Evolutionary conservation across 352 stramenopile genomes (phyloP).

Genomic region (Peronospora tabacina): DNA sequence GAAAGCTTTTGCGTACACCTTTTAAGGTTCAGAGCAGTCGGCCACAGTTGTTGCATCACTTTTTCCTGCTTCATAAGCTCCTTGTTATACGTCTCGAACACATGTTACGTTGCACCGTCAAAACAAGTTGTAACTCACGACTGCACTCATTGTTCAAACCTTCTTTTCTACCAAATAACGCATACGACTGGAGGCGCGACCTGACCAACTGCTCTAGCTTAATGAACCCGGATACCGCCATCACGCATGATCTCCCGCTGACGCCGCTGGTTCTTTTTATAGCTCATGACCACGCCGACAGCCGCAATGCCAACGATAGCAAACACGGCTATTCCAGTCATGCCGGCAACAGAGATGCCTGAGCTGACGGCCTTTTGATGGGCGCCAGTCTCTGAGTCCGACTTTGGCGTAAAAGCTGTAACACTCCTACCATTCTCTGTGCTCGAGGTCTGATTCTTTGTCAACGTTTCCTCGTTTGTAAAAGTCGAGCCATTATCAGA

Average conservation of each 20-base stretch:
- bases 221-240: slow-evolving; percentile 35
- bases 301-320: slow-evolving; percentile 42
- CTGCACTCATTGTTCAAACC: too few relatives aligned
- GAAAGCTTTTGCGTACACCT: too few relatives aligned
- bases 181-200: too few relatives aligned
- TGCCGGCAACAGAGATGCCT: slow-evolving; percentile 44
- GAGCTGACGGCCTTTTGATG: slow-evolving; percentile 32
- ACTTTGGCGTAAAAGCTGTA: background rate
- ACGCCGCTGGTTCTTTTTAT: slow-evolving; percentile 69
- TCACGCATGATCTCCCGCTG: slow-evolving; percentile 77
- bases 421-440: slow-evolving; percentile 6
- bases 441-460: slow-evolving; percentile 3
- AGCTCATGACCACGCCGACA: slow-evolving; percentile 53
- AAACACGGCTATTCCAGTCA: slow-evolving; percentile 54
- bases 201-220: slow-evolving; percentile 17
- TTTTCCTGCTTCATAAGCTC: background rate
- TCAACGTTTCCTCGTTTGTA: slow-evolving; percentile 21
- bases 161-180: too few relatives aligned
- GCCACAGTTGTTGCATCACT: slow-evolving; percentile 2
- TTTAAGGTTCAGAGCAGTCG: background rate
- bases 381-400: slow-evolving; percentile 7
- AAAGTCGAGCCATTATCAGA: slow-evolving; percentile 30
- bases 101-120: too few relatives aligned
- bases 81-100: too few relatives aligned
- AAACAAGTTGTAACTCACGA: too few relatives aligned